phyloP scores from a whole-genome alignment of 73 alveolate genomes.

The Paramecium octaurelia region DNA sequence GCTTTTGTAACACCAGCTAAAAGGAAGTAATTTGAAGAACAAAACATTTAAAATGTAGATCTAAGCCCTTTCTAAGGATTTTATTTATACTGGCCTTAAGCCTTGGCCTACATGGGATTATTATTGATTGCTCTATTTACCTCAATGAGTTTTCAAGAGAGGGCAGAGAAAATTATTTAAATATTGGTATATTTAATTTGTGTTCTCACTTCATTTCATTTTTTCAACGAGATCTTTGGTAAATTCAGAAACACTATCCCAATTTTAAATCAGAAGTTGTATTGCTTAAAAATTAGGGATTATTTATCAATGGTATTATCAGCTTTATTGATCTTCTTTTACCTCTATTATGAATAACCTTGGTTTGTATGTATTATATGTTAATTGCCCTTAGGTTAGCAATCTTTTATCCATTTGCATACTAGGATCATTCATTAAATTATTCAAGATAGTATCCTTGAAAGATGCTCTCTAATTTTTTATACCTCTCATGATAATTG shows the following conservation, averaged over 20 bases:
- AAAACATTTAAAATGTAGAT: background rate
- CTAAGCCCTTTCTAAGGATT: slow-evolving; percentile 17
- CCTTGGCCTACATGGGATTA: background rate
- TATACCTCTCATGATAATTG: slow-evolving; percentile 24
- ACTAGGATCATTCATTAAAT: background rate
- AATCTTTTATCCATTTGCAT: slow-evolving; percentile 1
- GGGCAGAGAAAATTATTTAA: background rate
- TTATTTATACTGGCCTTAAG: background rate
- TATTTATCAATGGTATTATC: background rate
- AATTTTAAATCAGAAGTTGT: background rate
- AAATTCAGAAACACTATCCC: background rate
- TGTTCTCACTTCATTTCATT: background rate
- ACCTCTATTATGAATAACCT: background rate
- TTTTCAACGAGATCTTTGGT: background rate
- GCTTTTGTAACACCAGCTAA: background rate
- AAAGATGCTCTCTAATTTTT: slow-evolving; percentile 3
- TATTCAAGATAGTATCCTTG: background rate
- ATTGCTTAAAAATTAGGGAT: background rate
- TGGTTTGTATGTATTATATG: background rate
- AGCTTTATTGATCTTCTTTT: background rate
- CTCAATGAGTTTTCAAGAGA: background rate
- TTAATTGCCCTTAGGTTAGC: background rate
- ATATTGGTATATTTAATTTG: background rate
- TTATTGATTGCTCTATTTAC: background rate
- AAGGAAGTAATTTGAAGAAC: background rate